Base-by-base conservation (phyloP, 805 yeast genomes). In the Starmerella scarabaei region DNA sequence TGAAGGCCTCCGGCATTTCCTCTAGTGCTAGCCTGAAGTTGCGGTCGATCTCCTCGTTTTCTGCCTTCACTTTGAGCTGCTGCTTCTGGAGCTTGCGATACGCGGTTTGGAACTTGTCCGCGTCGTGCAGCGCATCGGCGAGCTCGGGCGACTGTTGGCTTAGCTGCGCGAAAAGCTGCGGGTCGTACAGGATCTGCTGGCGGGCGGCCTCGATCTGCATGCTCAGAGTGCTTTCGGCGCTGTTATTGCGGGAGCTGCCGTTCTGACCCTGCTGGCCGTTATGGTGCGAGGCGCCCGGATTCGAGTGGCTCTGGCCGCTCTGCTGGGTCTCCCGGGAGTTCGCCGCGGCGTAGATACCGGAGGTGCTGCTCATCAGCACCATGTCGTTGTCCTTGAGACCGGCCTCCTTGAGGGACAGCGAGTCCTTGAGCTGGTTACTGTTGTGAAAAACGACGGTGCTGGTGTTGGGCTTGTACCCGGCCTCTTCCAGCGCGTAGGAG, bases 1-100 rank as follows among this genome's bases (percentile, higher is more conserved):
- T 77, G 61, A 91, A 91, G 28, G 81, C 69, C 57, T 91, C 99
- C 0, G 99, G 98, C 4, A 88, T 74, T 38, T 77, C 75, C 43
- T 86, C 96, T 56, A 76, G 67, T 0, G 98, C 97, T 47, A 73
- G 67, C 34, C 73, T 68, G 66, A 80, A 65, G 54, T 84, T 83
- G 46, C 83, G 93, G 44, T 83, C 82, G 35, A 88, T 76, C 30
- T 76, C 81, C 50, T 73, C 73, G 51, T 82, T 88, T 54, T 40
- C 49, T 12, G 47, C 45, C 27, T 61, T 58, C 11, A 21, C 21
- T 17, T 27, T 29, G 35, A 35, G 30, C 45, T 76, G 59, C 52
- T 79, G 82, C 45, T 55, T 59, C 32, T 59, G 58, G 3, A 68
- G 59, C 34, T 60, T 59, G n/a, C 65, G 65, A 44, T 60, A 59